Evolutionary conservation across 768 basidiomycete species (phyloP).

Genomic region (Termitomyces sp.): DNA sequence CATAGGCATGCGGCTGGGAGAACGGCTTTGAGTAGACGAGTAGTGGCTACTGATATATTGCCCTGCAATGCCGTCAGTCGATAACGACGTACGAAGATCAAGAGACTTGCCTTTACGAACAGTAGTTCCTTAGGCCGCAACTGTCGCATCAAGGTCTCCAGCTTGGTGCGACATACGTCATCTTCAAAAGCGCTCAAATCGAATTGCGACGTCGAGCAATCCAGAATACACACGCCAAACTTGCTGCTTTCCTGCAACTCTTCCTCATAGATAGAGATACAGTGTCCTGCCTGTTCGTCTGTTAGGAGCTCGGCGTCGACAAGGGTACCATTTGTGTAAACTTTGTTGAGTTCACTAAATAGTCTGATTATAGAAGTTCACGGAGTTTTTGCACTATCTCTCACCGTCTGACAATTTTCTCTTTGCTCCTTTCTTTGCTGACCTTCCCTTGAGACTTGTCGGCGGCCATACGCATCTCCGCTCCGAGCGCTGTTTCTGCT

Average conservation of each 20-base stretch:
- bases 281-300: constrained; percentile 94
- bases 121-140: constrained; percentile 88
- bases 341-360: constrained; percentile 82
- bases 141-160: constrained; percentile 92
- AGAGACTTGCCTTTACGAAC: constrained; percentile 67
- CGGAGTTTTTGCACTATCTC: constrained; percentile 1
- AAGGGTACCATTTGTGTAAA: constrained; percentile 94
- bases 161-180: constrained; percentile 84
- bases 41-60: constrained; percentile 78
- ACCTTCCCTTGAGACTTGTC: constrained; percentile 53
- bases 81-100: not conserved
- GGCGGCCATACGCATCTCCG: constrained; percentile 88
- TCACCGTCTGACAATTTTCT: constrained; percentile 85
- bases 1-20: constrained; percentile 81
- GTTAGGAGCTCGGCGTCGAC: constrained; percentile 84
- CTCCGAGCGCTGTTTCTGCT: constrained; percentile 93
- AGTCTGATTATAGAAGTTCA: not conserved
- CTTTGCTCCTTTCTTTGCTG: constrained; percentile 57
- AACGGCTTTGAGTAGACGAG: constrained; percentile 73
- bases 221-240: constrained; percentile 89
- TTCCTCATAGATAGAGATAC: constrained; percentile 79
- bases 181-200: constrained; percentile 86
- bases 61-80: constrained; percentile 42
- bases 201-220: constrained; percentile 95
- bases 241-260: constrained; percentile 39